Conservation (phyloP, 1,139 yeast genomes). For the Candida freyschussii region DNA sequence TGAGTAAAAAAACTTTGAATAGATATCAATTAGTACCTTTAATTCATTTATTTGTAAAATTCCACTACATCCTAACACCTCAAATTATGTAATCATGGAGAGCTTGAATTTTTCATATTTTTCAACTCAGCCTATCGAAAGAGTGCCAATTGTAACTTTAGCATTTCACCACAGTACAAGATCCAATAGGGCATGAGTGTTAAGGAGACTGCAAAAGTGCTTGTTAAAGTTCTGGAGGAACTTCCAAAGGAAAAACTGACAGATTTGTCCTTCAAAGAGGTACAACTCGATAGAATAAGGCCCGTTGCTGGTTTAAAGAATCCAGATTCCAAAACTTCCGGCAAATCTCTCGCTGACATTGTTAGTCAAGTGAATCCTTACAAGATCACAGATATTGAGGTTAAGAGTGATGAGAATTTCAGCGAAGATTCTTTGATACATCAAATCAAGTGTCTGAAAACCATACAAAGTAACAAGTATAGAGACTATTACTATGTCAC, state of each 20-base stretch:
- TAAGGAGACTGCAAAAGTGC: slow-evolving; percentile 36
- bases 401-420: slow-evolving; percentile 33
- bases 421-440: slow-evolving; percentile 51
- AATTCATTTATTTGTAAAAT: too few relatives aligned
- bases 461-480: slow-evolving; percentile 57
- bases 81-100: too few relatives aligned
- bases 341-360: slow-evolving; percentile 21
- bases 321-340: slow-evolving; percentile 11
- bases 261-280: slow-evolving; percentile 63
- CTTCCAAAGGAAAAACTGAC: slow-evolving; percentile 62
- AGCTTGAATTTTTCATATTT: too few relatives aligned
- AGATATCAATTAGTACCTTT: too few relatives aligned
- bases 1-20: too few relatives aligned
- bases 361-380: slow-evolving; percentile 26
- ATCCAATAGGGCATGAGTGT: too few relatives aligned
- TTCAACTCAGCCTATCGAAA: too few relatives aligned
- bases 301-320: slow-evolving; percentile 38
- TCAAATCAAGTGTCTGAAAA: slow-evolving; percentile 56
- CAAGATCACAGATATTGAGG: slow-evolving; percentile 32
- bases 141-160: too few relatives aligned
- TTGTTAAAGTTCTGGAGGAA: slow-evolving; percentile 37
- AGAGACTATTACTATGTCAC: slow-evolving; percentile 58
- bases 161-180: too few relatives aligned
- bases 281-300: slow-evolving; percentile 55
- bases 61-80: too few relatives aligned